Conservation (phyloP, 2,329 filamentous ascomycete genomes). For the Ophiocordyceps camponoti-floridani region DNA sequence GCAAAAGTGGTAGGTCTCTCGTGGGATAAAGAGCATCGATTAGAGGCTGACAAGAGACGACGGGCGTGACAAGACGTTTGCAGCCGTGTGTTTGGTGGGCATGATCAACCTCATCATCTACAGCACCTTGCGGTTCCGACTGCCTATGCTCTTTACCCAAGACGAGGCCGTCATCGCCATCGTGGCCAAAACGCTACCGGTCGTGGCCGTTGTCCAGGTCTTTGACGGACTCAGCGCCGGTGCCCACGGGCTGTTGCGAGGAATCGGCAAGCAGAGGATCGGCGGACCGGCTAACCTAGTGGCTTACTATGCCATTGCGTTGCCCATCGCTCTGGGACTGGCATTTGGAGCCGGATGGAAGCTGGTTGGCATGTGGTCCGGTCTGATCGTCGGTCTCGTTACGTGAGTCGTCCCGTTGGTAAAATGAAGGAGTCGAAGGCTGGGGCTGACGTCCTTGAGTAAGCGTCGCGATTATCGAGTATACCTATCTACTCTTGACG, state of each 20-base stretch:
- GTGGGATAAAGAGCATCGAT: no score
- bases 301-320: constrained; percentile 69
- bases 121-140: constrained; percentile 46
- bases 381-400: constrained; percentile 54
- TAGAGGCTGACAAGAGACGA: neutral
- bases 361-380: constrained; percentile 65
- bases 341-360: constrained; percentile 65
- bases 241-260: constrained; percentile 71
- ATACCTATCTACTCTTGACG: constrained; percentile 29
- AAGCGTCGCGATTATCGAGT: constrained; percentile 36
- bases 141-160: constrained; percentile 64
- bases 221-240: constrained; percentile 68
- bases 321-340: constrained; percentile 66
- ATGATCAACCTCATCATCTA: constrained; percentile 61
- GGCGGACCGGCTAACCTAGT: constrained; percentile 79
- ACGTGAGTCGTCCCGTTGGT: constrained; percentile 33
- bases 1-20: constrained; percentile 48
- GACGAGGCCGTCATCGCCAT: constrained; percentile 52
- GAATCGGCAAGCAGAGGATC: constrained; percentile 74
- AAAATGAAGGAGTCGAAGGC: no score
- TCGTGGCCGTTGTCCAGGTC: constrained; percentile 78
- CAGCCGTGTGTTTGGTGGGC: constrained; percentile 51
- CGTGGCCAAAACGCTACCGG: constrained; percentile 52
- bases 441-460: no score
- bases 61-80: constrained; percentile 29